Base-by-base conservation (phyloP, 352 stramenopile species). In the Phytopythium mirpurense region DNA sequence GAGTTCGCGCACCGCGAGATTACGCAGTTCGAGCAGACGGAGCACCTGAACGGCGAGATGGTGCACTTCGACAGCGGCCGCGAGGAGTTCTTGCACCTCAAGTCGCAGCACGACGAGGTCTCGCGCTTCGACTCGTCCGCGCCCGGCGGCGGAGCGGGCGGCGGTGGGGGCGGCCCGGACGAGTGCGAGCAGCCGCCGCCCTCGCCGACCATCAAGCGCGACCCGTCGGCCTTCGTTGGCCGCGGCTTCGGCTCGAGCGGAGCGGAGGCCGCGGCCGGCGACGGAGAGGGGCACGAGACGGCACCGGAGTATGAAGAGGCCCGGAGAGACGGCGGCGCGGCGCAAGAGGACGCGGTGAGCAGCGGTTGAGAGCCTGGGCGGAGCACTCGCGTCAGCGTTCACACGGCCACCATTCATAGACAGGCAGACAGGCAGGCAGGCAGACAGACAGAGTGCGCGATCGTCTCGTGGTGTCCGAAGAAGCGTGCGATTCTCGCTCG, bases 1-100 rank as follows among this genome's bases (percentile, higher is more conserved):
- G 82, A 94, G 59, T 94, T 92, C 37, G 82, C 79, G 18, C 81
- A 94, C 57, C 79, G 78, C 18, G 83, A 93, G 50, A 83, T 93
- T 62, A 91, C 81, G n/a, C 78, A 93, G 40, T 93, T 88, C 46
- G 80, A 93, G 65, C 68, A 83, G 54, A 87, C 79, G 10, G 81
- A 94, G 65, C 73, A 90, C 38, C 58, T 93, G 41, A 93, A 93
- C 51, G 78, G 87, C 59, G 80, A 93, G 54, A 70, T 92, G 31
- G 81, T 94, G 32, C 78, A 92, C 55, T 72, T 90, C 27, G 81
- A 94, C 48, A 70, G 78, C 19, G 80, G 84, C 2, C 74, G 75
- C 29, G 82, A 94, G 46, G 82, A 94, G 50, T 92, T 94, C 53
- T 58, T 94, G 26, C 82, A 93, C 34, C 63, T 91, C 45, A 94